A percentile compares a stretch with the other conserved stretches of the same genome.
Conservation (phyloP, 2,329 filamentous ascomycete species). For the Escovopsis weberi region DNA sequence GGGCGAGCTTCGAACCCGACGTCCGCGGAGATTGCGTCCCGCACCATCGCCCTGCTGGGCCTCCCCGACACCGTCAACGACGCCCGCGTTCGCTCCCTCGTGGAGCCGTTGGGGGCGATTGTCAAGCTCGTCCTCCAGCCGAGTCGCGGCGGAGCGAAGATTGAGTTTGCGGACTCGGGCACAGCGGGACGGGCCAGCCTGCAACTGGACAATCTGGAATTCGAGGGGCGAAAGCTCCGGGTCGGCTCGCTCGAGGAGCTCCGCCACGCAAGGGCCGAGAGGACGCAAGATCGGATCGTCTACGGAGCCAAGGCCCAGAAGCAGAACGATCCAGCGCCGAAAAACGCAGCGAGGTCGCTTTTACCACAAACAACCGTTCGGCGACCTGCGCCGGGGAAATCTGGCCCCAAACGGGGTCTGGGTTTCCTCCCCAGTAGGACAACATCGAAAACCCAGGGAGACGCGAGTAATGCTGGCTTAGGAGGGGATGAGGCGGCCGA, state of each 20-base stretch:
- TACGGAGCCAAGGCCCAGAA: conserved; percentile 19
- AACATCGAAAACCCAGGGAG: conserved; percentile 6
- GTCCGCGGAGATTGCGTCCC: conserved; percentile 38
- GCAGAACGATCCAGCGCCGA: conserved; percentile 7
- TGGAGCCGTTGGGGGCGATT: conserved; percentile 55
- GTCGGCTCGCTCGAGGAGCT: conserved; percentile 41
- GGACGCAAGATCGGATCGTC: conserved; percentile 14
- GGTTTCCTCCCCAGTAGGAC: conserved; percentile 24
- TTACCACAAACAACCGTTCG: conserved; percentile 32
- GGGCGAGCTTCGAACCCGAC: conserved; percentile 19
- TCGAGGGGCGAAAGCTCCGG: conserved; percentile 38
- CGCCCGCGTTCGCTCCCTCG: conserved; percentile 59
- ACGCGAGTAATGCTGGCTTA: neutral
- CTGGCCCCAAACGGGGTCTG: conserved; percentile 27
- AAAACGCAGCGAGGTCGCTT: conserved; percentile 14
- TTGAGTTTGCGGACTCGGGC: conserved; percentile 62
- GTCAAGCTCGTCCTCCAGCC: conserved; percentile 67
- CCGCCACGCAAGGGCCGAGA: conserved; percentile 33
- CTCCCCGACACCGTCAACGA: conserved; percentile 89
- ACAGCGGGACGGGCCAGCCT: conserved; percentile 60
- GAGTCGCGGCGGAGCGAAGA: conserved; percentile 68
- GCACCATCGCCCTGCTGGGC: conserved; percentile 70
- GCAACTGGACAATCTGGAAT: conserved; percentile 39
- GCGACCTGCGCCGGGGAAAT: conserved; percentile 26
- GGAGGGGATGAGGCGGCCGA: conserved; percentile 9